Evolutionary conservation across 352 stramenopile genomes (phyloP).

Genomic region (Hyaloperonospora brassicae): DNA sequence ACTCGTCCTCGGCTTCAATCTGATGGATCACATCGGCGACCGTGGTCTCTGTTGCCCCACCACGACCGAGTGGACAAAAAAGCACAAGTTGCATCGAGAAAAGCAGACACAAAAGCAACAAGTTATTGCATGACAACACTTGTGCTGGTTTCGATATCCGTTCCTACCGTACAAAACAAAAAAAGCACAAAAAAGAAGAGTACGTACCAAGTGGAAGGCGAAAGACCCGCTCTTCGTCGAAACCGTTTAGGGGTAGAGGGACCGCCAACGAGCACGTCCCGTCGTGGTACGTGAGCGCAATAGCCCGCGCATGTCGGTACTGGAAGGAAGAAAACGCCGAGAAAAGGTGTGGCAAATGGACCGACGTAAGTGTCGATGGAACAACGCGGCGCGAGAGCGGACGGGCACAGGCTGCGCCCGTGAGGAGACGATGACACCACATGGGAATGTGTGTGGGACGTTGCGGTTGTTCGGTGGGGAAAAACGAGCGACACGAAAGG

Average conservation of each 20-base stretch:
- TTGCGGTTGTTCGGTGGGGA: background rate
- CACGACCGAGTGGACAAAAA: background rate
- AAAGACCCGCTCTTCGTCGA: constrained; percentile 74
- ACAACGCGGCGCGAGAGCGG: background rate
- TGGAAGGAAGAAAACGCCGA: constrained; percentile 13
- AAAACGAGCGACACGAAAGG: background rate
- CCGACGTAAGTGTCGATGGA: background rate
- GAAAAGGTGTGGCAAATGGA: background rate
- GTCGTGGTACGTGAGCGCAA: constrained; percentile 79
- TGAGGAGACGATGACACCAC: background rate
- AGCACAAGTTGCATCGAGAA: constrained; percentile 2
- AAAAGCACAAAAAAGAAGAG: background rate
- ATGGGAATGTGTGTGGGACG: background rate
- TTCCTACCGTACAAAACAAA: background rate
- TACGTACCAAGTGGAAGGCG: constrained; percentile 50
- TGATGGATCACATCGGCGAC: constrained; percentile 64
- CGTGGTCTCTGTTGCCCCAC: constrained; percentile 44
- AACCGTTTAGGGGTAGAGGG: constrained; percentile 65
- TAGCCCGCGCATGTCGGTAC: constrained; percentile 28
- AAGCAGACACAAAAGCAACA: background rate
- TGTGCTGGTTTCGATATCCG: background rate
- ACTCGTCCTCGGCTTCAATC: constrained; percentile 71
- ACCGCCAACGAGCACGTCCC: constrained; percentile 66
- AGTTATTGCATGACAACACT: too few relatives aligned
- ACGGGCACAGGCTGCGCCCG: background rate